phyloP scores from a whole-genome alignment of 495 filamentous ascomycete species.

The Talaromyces proteolyticus region DNA sequence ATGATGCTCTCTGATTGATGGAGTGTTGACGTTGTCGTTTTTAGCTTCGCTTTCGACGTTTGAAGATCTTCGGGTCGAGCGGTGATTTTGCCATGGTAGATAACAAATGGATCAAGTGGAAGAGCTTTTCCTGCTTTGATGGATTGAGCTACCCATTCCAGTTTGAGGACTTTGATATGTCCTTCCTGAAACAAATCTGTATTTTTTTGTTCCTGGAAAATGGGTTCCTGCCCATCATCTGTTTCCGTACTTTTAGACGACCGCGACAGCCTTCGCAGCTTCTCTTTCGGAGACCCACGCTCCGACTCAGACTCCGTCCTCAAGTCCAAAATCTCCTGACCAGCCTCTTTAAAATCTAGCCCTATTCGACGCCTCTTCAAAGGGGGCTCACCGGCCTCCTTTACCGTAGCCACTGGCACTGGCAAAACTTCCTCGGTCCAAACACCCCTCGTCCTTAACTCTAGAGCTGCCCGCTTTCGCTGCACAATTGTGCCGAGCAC shows the following conservation, averaged over 20 bases:
- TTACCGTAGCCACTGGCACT: neutral
- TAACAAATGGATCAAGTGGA: slow-evolving; percentile 52
- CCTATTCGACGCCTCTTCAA: slow-evolving; percentile 9
- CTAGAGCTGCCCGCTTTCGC: slow-evolving; percentile 65
- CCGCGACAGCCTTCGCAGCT: neutral
- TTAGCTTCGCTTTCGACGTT: slow-evolving; percentile 8
- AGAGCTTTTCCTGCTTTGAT: slow-evolving; percentile 46
- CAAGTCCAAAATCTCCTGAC: neutral
- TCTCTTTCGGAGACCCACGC: neutral
- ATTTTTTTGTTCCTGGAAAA: neutral
- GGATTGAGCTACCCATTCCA: slow-evolving; percentile 70
- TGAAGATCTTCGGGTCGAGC: slow-evolving; percentile 13
- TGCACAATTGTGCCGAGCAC: slow-evolving; percentile 67
- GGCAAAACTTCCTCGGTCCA: slow-evolving; percentile 49
- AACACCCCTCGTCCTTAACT: slow-evolving; percentile 61
- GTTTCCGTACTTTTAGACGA: neutral
- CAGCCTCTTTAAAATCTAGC: neutral
- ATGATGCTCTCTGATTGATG: slow-evolving; percentile 29
- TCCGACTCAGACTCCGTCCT: neutral
- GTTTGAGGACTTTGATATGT: slow-evolving; percentile 60
- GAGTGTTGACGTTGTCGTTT: slow-evolving; percentile 6
- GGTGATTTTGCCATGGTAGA: slow-evolving; percentile 53
- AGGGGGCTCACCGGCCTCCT: slow-evolving; percentile 10
- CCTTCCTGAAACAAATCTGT: slow-evolving; percentile 9
- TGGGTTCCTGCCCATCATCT: neutral